Percentiles rank a stretch among this genome's conserved stretches.
Conservation (phyloP, 371 early-diverging fungal genomes). For the Rhizopus arrhizus region DNA sequence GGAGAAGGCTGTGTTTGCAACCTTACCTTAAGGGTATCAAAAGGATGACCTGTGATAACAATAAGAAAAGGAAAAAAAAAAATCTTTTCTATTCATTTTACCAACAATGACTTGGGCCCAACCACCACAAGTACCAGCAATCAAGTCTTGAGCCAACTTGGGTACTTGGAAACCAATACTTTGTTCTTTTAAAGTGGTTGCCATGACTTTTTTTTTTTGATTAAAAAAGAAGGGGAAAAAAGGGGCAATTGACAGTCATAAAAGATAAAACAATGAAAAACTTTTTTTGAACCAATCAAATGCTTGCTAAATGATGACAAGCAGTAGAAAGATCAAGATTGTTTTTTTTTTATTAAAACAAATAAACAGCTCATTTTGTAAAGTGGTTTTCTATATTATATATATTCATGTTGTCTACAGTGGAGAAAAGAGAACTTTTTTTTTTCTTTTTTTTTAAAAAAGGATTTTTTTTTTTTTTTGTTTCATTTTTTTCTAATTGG, state of each 20-base stretch:
- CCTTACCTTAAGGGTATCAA: conserved; percentile 82
- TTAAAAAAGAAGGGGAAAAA: not conserved
- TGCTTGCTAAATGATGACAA: not conserved
- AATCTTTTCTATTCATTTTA: conserved; percentile 24
- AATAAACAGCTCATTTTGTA: too few relatives aligned
- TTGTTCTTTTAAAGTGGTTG: not conserved
- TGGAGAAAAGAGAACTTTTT: too few relatives aligned
- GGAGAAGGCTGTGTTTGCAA: conserved; percentile 78
- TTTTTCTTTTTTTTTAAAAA: too few relatives aligned
- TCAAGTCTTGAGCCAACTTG: conserved; percentile 61
- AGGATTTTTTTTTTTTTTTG: too few relatives aligned
- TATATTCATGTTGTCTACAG: too few relatives aligned
- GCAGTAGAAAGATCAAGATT: not conserved
- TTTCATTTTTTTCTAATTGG: not conserved
- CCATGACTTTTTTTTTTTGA: not conserved
- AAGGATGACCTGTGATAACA: conserved; percentile 64
- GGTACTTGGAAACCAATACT: conserved; percentile 36
- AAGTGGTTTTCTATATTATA: too few relatives aligned
- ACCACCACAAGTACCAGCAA: conserved; percentile 86
- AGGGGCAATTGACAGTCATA: not conserved
- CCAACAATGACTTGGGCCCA: conserved; percentile 85
- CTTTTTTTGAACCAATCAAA: conserved; percentile 4
- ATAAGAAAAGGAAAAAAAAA: not conserved
- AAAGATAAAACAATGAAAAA: not conserved
- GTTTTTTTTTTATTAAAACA: too few relatives aligned